Percentiles rank a stretch among this genome's conserved stretches.
Conservation (phyloP, 2,329 filamentous ascomycete species). For the Venturia nashicola region DNA sequence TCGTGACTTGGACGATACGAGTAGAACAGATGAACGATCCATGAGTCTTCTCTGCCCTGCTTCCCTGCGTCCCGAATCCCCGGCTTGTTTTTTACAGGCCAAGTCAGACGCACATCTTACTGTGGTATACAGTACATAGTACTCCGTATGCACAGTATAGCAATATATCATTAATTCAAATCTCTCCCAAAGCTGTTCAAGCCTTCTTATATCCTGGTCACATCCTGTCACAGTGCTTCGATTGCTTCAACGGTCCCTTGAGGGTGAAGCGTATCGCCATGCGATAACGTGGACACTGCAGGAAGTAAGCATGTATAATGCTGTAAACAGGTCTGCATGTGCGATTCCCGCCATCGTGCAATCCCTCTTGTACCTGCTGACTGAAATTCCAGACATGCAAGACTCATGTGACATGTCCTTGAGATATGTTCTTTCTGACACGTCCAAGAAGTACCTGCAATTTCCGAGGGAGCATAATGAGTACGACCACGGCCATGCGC, state of each 20-base stretch:
- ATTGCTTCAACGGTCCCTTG: not conserved
- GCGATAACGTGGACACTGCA: too few relatives aligned
- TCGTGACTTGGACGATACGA: not conserved
- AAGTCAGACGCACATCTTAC: not conserved
- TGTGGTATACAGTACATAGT: too few relatives aligned
- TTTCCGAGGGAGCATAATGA: not conserved
- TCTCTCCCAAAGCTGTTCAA: not conserved
- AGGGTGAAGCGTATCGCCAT: too few relatives aligned
- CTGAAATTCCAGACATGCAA: not conserved
- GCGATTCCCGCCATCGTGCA: too few relatives aligned
- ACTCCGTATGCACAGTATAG: not conserved
- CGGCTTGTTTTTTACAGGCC: not conserved
- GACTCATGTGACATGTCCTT: too few relatives aligned
- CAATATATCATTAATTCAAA: slow-evolving; percentile 1
- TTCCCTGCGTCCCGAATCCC: not conserved
- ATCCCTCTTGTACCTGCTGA: too few relatives aligned
- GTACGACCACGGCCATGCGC: too few relatives aligned
- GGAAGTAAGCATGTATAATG: too few relatives aligned
- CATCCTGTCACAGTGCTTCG: not conserved
- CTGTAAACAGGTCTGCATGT: too few relatives aligned
- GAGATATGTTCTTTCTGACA: not conserved
- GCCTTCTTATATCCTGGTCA: not conserved
- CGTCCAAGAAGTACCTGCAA: not conserved
- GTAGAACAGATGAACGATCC: not conserved
- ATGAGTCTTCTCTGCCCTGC: not conserved